Base-by-base conservation (phyloP, 495 filamentous ascomycete genomes). In the Penicillium verhagenii region DNA sequence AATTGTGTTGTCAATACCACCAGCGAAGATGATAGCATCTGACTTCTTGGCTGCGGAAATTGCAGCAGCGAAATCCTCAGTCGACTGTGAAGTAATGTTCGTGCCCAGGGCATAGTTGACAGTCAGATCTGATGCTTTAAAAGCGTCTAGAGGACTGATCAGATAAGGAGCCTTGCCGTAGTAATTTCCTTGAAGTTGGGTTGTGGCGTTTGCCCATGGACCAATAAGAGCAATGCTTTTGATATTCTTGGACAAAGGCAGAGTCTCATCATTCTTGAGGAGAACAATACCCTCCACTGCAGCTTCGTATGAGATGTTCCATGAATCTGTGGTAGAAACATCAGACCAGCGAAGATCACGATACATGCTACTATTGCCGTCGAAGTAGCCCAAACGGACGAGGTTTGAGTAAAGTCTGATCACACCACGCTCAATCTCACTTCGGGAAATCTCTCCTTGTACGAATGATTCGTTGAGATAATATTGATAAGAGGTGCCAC, bases 141-240 rank as follows among this genome's bases (percentile, higher is more conserved):
- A 67, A 18, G 79, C 81, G 2, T 74, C 76, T 4, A 83, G 61
- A 0, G 80, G 81, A 18, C 77, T 79, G 40, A 71, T 77, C 4
- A 85, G 68, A 59, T 83, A 85, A 10, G 81, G 82, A 6, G 85
- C 75, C 1, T 65, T 66, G 3, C 49, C 49, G 33, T 42, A 52
- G 24, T 50, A 88, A 54, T 82, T 84, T 5, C 84, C 85, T 52
- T 82, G 83, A 70, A 88, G 72, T 39, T 86, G 74, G 4, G 63
- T 73, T 0, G 82, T 85, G 4, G 82, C 82, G 47, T 82, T 81
- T 13, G 79, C 83, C 72, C 80, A 84, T 1, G 76, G 75, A 0
- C 84, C 85, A 50, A 88, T 72, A 7, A 87, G 62, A 8, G 80
- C 82, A n/a, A 86, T 65, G 9, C 65, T 77, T 18, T 62, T 72